Percentiles rank a stretch among this genome's conserved stretches.
Evolutionary conservation across 2,329 filamentous ascomycete species (phyloP).

Genomic region (Diaporthe nobilis): DNA sequence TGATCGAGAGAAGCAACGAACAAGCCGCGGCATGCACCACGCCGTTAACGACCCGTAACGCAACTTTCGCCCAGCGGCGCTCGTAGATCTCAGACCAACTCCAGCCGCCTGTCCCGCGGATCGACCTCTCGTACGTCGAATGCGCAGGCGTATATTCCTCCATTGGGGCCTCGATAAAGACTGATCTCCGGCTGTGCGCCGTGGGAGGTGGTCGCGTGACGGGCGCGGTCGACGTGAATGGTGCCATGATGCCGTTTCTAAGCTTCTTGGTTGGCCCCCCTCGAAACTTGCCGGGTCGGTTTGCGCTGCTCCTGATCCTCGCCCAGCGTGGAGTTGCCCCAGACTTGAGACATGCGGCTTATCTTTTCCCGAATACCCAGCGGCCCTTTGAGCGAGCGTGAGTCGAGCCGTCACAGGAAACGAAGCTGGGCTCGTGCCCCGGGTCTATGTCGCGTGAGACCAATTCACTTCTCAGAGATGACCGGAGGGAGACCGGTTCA

Average conservation of each 20-base stretch:
- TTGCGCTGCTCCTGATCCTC: conserved; percentile 1
- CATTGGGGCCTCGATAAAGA: conserved; percentile 49
- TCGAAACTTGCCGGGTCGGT: conserved; percentile 17
- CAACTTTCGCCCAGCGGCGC: conserved; percentile 2
- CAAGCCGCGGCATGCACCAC: conserved; percentile 42
- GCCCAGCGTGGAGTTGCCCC: conserved; percentile 10
- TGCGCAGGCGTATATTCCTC: conserved; percentile 48
- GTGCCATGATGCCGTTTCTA: conserved; percentile 9
- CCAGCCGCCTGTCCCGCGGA: conserved; percentile 32
- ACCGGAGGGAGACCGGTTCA: neutral
- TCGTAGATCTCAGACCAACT: conserved; percentile 5
- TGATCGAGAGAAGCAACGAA: conserved; percentile 43
- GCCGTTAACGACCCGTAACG: conserved; percentile 41
- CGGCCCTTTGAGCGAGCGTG: neutral
- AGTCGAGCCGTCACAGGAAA: neutral
- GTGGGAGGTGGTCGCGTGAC: conserved; percentile 28
- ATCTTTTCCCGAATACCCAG: neutral
- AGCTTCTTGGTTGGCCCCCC: neutral
- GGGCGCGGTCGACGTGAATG: conserved; percentile 11
- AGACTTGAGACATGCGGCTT: conserved; percentile 20
- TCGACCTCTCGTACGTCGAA: conserved; percentile 45
- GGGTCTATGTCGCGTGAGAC: neutral
- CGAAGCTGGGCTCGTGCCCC: neutral
- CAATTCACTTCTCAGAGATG: neutral
- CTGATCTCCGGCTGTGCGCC: conserved; percentile 43